A percentile compares a stretch with the other conserved stretches of the same genome.
Conservation (phyloP, 305 asterid species). For the Nicotiana rustica region DNA sequence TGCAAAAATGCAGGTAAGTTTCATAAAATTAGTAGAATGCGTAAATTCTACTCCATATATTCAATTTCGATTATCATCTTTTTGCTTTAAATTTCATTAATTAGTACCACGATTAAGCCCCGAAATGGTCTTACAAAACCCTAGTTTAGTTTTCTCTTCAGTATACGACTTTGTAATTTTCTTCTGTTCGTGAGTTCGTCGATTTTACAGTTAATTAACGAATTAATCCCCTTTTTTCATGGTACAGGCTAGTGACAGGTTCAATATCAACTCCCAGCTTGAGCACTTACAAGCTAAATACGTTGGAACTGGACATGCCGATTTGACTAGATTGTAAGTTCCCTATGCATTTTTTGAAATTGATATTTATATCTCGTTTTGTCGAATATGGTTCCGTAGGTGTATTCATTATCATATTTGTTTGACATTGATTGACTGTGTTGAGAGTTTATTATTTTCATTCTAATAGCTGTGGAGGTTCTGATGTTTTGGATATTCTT, state of each 20-base stretch:
- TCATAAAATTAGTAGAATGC: too few species aligned
- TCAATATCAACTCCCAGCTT: constrained; percentile 96
- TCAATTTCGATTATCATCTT: too few species aligned
- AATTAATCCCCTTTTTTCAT: neutral
- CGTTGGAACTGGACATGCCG: constrained; percentile 99
- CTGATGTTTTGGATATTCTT: neutral
- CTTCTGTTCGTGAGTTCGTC: neutral
- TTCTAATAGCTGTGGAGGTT: neutral
- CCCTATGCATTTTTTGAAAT: constrained; percentile 7
- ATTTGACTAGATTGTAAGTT: constrained; percentile 88
- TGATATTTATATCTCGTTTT: neutral
- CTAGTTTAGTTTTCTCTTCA: neutral
- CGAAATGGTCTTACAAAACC: neutral
- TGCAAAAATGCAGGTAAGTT: too few species aligned
- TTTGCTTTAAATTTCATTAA: too few species aligned
- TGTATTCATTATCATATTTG: neutral
- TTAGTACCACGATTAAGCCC: too few species aligned
- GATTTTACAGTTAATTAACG: neutral
- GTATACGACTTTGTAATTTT: neutral
- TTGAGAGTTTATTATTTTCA: neutral
- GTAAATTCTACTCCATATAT: too few species aligned
- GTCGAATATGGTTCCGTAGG: neutral
- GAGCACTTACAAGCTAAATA: constrained; percentile 98
- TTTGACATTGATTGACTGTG: neutral
- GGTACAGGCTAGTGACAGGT: constrained; percentile 96